A percentile compares a stretch with the other conserved stretches of the same genome.
Conservation (phyloP, 169 alveolate species). For the Sarcocystis neurona region DNA sequence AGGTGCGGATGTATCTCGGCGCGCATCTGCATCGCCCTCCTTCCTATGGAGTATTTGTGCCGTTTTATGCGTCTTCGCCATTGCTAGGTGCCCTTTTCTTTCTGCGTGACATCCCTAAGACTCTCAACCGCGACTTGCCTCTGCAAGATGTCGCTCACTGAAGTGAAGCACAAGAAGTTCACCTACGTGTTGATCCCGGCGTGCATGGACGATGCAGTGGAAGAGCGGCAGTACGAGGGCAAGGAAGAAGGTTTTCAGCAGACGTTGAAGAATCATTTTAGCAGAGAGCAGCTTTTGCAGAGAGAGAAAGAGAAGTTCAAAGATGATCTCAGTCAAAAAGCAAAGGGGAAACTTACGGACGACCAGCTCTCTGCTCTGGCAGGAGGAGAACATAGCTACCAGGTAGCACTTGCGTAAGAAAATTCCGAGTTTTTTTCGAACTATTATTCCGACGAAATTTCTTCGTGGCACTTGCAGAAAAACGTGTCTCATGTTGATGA, state of each 20-base stretch:
- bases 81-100: neutral
- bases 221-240: constrained; percentile 74
- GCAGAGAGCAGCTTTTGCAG: constrained; percentile 69
- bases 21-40: neutral
- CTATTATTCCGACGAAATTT: no score
- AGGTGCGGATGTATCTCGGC: no score
- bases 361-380: constrained; percentile 38
- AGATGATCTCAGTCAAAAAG: constrained; percentile 68
- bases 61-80: neutral
- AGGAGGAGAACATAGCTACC: constrained; percentile 10
- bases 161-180: constrained; percentile 72
- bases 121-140: no score
- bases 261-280: constrained; percentile 69
- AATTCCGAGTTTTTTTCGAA: no score
- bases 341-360: constrained; percentile 56
- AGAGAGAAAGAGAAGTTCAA: constrained; percentile 69
- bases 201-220: constrained; percentile 72
- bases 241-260: constrained; percentile 71
- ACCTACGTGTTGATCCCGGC: constrained; percentile 75
- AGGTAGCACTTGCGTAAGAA: no score
- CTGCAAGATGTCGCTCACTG: constrained; percentile 57
- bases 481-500: no score
- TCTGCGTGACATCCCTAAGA: no score
- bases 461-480: no score
- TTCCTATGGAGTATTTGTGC: neutral